These are phyloP conservation scores for Leishmania braziliensis DNA, from an alignment of 208 protist genomes.

Conservation along the genomic window DNA sequence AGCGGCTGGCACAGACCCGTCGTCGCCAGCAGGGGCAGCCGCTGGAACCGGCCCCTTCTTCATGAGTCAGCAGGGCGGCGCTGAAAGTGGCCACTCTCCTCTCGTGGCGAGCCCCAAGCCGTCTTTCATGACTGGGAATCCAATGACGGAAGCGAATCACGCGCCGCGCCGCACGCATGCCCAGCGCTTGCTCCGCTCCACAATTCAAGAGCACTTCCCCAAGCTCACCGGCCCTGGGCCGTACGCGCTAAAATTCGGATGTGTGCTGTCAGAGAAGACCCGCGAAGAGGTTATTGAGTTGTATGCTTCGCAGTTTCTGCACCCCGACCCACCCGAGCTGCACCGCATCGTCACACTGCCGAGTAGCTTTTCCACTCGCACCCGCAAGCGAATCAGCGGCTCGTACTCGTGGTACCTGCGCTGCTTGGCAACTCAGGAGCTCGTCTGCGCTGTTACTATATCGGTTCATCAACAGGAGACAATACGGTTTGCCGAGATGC, in stretches of 20 bases:
- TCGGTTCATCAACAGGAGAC: conserved; percentile 77
- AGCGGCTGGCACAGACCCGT: not conserved
- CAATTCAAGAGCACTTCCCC: conserved; percentile 80
- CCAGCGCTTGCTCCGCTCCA: conserved; percentile 76
- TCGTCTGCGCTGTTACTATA: conserved; percentile 80
- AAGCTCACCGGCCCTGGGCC: conserved; percentile 70
- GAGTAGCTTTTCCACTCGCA: conserved; percentile 73
- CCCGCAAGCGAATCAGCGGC: conserved; percentile 63
- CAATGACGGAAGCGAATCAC: conserved; percentile 3
- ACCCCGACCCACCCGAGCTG: conserved; percentile 78
- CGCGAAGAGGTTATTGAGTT: conserved; percentile 74
- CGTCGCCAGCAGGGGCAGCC: not conserved
- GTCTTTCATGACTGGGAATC: conserved; percentile 15
- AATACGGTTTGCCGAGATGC: conserved; percentile 85
- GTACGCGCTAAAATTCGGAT: conserved; percentile 65
- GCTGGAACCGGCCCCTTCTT: not conserved
- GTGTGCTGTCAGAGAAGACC: conserved; percentile 60
- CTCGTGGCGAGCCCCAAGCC: conserved; percentile 9
- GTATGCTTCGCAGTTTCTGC: conserved; percentile 83
- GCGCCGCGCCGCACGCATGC: conserved; percentile 55
- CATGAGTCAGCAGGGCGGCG: not conserved
- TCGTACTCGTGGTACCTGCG: conserved; percentile 84
- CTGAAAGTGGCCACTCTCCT: conserved; percentile 1
- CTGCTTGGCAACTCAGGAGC: conserved; percentile 63
- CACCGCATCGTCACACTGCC: conserved; percentile 70